Evolutionary conservation across 441 rosid species (phyloP), one percentile per base, ranked within the genome.

Genomic region (Arabidopsis lyrata): DNA sequence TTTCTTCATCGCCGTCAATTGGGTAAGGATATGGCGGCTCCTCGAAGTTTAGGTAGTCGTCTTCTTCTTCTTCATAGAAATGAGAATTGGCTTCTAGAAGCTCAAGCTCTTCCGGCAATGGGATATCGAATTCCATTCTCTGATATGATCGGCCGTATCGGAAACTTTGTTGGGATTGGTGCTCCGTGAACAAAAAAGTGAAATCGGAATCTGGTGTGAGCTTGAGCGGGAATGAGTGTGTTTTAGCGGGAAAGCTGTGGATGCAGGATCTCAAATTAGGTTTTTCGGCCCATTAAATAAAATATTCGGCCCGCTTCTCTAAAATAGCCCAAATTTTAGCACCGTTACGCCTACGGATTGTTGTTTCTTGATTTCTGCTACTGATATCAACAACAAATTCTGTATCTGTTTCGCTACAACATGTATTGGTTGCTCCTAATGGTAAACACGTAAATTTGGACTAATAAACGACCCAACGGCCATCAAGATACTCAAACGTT

Each of bases 31-130:
- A 71, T 47, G 80, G 77, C 60, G 82, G 76, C 27, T 75, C 81
- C 53, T 81, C 73, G 39, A 49, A 79, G 75, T 86, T 87, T 29
- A 74, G 65, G 62, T 79, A 74, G 44, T 83, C 83, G 42, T 74
- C 64, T 2, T 67, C 68, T 11, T 77, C 82, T 68, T 80, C 86
- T 52, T 87, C 95, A 49, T 80, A 75, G 42, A 68, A 66, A 68
- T 60, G 72, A 41, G 86, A 85, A 77, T 95, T 79, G 44, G 91
- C 87, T 83, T 91, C 99, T 14, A 93, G 94, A 80, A 88, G 84
- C 82, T 96, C 97, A 73, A 96, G 96, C 87, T 96, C 99, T 65
- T 90, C 97, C 3, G 92, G 89, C 2, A 76, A 79, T 24, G 97
- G 98, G 22, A 90, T 87, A 75, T 92, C 96, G 85, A 86, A 81